Conservation (phyloP, 208 protist species). For the Entamoeba histolytica region DNA sequence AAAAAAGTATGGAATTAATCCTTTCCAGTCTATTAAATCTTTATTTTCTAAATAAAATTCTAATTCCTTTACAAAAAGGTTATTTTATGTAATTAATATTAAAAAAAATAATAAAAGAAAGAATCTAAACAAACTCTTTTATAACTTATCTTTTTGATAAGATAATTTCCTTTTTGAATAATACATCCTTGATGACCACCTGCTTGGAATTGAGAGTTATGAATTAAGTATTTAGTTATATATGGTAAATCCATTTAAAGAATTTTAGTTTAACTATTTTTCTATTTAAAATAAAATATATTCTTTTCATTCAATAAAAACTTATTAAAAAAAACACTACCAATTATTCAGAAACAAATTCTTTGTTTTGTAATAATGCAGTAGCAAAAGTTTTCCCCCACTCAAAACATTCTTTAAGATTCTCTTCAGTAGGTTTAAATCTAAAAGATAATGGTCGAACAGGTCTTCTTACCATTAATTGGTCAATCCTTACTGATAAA, state of each 20-base stretch:
- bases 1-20: neutral
- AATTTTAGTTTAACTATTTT: too few relatives aligned
- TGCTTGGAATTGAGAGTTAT: neutral
- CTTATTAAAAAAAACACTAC: too few relatives aligned
- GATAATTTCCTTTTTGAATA: neutral
- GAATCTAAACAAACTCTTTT: neutral
- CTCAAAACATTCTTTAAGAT: slow-evolving; percentile 1
- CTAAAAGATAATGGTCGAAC: neutral
- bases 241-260: too few relatives aligned
- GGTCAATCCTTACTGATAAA: neutral
- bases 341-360: too few relatives aligned
- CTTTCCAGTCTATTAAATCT: neutral
- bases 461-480: neutral
- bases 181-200: neutral
- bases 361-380: neutral
- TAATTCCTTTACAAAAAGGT: neutral
- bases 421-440: slow-evolving; percentile 1
- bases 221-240: neutral
- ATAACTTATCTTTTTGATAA: neutral
- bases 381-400: neutral
- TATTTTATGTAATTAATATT: neutral
- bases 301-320: too few relatives aligned
- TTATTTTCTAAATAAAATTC: neutral
- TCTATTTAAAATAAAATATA: too few relatives aligned
- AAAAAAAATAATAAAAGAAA: neutral